These are phyloP conservation scores for Paramecium pentaurelia DNA, from an alignment of 73 alveolate species.

Conservation along the genomic window DNA sequence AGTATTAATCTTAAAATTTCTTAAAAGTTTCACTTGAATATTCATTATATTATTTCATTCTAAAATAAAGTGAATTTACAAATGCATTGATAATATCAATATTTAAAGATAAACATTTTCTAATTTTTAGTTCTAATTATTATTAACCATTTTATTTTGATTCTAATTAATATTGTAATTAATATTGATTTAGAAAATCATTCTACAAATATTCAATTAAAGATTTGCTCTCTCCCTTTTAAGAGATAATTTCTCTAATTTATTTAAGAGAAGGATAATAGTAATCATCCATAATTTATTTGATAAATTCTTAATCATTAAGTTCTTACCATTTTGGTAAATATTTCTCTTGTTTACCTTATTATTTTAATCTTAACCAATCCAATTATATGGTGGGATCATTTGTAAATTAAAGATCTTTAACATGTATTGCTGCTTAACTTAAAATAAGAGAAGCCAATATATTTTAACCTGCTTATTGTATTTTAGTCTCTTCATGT, in stretches of 20 bases:
- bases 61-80: neutral
- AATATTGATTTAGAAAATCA: neutral
- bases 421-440: neutral
- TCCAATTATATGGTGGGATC: neutral
- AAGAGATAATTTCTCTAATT: neutral
- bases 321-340: neutral
- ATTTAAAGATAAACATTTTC: neutral
- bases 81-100: neutral
- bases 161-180: neutral
- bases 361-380: neutral
- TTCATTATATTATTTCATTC: neutral
- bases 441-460: neutral
- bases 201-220: neutral
- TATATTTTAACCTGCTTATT: neutral
- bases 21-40: neutral
- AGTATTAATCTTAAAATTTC: neutral
- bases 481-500: neutral
- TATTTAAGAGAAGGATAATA: neutral
- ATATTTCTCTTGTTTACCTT: neutral
- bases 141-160: neutral
- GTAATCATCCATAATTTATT: constrained; percentile 7
- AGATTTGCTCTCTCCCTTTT: neutral
- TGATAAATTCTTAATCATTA: neutral
- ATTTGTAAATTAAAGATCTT: neutral
- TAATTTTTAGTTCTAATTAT: neutral